Percentiles rank a stretch among this genome's conserved stretches.
phyloP scores from a whole-genome alignment of 2,329 filamentous ascomycete genomes.

The Ceratocystis eucalypticola region DNA sequence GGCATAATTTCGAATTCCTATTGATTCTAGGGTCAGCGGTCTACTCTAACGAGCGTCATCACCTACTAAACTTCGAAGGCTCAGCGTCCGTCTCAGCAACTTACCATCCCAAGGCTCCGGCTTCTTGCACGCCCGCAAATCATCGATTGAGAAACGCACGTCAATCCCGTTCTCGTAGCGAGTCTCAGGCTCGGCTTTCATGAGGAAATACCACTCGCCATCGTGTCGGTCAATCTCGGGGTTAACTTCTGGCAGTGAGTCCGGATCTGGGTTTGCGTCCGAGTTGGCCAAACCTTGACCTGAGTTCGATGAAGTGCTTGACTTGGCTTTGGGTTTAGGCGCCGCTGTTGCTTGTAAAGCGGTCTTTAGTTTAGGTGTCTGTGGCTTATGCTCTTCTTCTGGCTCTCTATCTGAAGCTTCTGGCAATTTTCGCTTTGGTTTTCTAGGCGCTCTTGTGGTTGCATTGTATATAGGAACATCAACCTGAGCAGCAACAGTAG shows the following conservation, averaged over 20 bases:
- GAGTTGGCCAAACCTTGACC: not conserved
- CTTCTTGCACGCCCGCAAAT: slow-evolving; percentile 55
- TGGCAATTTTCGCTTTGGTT: not conserved
- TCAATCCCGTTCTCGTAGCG: slow-evolving; percentile 77
- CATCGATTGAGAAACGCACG: slow-evolving; percentile 88
- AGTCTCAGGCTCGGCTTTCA: slow-evolving; percentile 81
- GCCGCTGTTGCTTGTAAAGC: not conserved
- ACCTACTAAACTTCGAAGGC: too few relatives aligned
- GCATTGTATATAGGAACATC: too few relatives aligned
- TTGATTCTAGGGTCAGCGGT: not conserved
- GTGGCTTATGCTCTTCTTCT: not conserved
- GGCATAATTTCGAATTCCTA: slow-evolving; percentile 38
- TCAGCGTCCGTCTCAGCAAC: slow-evolving; percentile 23
- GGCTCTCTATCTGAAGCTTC: not conserved
- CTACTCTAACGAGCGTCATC: too few relatives aligned
- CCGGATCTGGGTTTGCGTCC: slow-evolving; percentile 26
- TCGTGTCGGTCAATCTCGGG: slow-evolving; percentile 30
- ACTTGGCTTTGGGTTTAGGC: slow-evolving; percentile 6
- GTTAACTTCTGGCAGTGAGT: slow-evolving; percentile 28
- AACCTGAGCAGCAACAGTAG: not conserved
- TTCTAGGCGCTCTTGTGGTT: not conserved
- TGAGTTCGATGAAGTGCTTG: not conserved
- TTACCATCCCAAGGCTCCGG: slow-evolving; percentile 88
- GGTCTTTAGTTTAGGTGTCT: not conserved
- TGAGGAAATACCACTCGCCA: slow-evolving; percentile 53